Percentiles rank a stretch among this genome's conserved stretches.
These are phyloP conservation scores for Pyrrhoderma lamaoense DNA, from an alignment of 1,284 basidiomycete genomes.

Conservation along the genomic window DNA sequence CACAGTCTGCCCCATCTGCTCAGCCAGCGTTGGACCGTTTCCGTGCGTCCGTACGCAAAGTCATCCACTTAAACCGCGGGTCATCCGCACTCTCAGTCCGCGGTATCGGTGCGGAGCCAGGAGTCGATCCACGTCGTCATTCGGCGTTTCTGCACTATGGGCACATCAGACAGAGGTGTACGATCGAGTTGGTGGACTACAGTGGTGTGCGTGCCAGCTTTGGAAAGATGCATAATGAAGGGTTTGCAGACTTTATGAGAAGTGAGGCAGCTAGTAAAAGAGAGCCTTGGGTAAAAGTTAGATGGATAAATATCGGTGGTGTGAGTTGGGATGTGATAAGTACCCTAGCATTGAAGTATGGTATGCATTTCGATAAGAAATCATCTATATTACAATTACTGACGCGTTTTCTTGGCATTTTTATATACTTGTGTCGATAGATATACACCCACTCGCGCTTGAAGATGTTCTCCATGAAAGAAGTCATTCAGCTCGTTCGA, in stretches of 20 bases:
- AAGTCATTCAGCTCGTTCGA: slow-evolving; percentile 46
- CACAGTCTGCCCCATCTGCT: neutral
- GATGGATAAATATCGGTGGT: slow-evolving; percentile 68
- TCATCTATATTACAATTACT: no score
- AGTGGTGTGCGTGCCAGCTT: slow-evolving; percentile 44
- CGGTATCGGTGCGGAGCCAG: slow-evolving; percentile 52
- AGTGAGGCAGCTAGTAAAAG: slow-evolving; percentile 33
- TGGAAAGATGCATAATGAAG: slow-evolving; percentile 46
- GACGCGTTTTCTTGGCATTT: neutral
- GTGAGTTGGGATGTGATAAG: slow-evolving; percentile 69
- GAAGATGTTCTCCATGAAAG: slow-evolving; percentile 59
- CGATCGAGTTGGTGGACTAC: slow-evolving; percentile 58
- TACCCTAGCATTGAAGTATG: slow-evolving; percentile 53
- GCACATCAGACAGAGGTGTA: slow-evolving; percentile 47
- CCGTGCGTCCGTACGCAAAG: slow-evolving; percentile 42
- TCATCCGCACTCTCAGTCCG: slow-evolving; percentile 33
- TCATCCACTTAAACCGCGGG: slow-evolving; percentile 50
- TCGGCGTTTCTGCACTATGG: slow-evolving; percentile 44
- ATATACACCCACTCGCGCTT: slow-evolving; percentile 60
- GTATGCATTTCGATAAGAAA: slow-evolving; percentile 26
- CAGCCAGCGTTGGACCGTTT: slow-evolving; percentile 35
- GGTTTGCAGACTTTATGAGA: slow-evolving; percentile 45
- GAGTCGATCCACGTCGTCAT: slow-evolving; percentile 48
- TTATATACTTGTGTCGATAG: slow-evolving; percentile 26
- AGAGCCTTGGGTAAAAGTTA: slow-evolving; percentile 51